Base-by-base conservation (phyloP, 192 early-diverging fungal genomes). In the Diversispora epigaea region DNA sequence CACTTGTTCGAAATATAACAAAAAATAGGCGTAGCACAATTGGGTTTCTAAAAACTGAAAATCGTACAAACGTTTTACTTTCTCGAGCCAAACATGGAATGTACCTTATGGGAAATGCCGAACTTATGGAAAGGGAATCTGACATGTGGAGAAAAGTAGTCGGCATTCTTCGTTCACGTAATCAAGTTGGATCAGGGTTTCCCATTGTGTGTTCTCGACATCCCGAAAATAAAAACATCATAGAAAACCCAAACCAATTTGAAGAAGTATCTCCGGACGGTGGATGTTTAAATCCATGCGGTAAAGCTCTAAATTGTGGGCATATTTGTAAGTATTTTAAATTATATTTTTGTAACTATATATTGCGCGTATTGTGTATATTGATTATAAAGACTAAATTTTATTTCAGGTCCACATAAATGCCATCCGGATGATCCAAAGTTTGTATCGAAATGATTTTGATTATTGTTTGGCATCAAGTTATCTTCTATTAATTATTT, bases 51-150 rank as follows among this genome's bases (percentile, higher is more conserved):
- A 86, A 86, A 66, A 80, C 81, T 19, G 55, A 66, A 17, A 89
- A 89, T 66, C 83, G 88, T 14, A 80, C 82, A 3, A 89, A 88
- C 45, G 88, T 89, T 8, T 65, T 88, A 11, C n/a, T n/a, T n/a
- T n/a, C n/a, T n/a, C n/a, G n/a, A n/a, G n/a, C n/a, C n/a, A n/a
- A n/a, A n/a, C n/a, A 89, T 71, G 88, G 88, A 4, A 84, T 89
- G 86, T 89, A 79, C 43, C 68, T 89, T 9, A 56, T 89, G 15
- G 88, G 88, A 3, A 83, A 87, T 39, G 72, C 84, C 0, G 45
- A 54, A 0, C 68, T 87, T 1, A 80, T 87, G 72, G 60, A 55
- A 52, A 43, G 57, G 1, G 41, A 68, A 21, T 62, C 73, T 11
- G 19, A 62, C 3, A 77, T 84, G 6, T 88, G 86, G 86, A 73